These are phyloP conservation scores for Paramecium caudatum DNA, from an alignment of 73 alveolate genomes.

Conservation along the genomic window DNA sequence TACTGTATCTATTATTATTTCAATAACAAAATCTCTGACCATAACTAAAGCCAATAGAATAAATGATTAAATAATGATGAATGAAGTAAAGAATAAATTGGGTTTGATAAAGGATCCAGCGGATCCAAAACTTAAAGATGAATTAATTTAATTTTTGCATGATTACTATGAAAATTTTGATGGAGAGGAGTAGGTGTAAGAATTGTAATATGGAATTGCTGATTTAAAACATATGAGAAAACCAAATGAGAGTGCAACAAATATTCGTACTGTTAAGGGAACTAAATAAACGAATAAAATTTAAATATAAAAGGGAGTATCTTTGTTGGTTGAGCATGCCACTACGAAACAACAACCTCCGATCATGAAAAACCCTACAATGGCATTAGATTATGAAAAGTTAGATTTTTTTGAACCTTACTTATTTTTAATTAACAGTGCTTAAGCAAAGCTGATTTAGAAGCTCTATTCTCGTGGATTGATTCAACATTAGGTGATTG, in stretches of 20 bases:
- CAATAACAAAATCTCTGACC: slow-evolving; percentile 54
- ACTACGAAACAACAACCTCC: neutral
- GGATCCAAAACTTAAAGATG: slow-evolving; percentile 57
- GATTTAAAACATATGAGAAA: neutral
- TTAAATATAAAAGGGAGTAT: neutral
- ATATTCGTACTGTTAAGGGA: slow-evolving; percentile 13
- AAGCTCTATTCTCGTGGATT: neutral
- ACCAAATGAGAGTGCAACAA: neutral
- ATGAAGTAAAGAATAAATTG: slow-evolving; percentile 42
- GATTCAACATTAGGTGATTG: neutral
- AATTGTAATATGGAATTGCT: neutral
- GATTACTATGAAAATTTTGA: slow-evolving; percentile 60
- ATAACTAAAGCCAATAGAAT: slow-evolving; percentile 66
- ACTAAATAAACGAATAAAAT: neutral
- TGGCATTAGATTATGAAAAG: slow-evolving; percentile 7
- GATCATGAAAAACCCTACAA: slow-evolving; percentile 12
- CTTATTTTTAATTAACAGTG: neutral
- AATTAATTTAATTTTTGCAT: slow-evolving; percentile 41
- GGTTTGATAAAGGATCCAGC: neutral
- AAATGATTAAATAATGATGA: slow-evolving; percentile 53
- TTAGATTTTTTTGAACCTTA: slow-evolving; percentile 55
- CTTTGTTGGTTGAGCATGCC: slow-evolving; percentile 3
- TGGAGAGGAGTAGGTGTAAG: slow-evolving; percentile 20
- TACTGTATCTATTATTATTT: slow-evolving; percentile 11
- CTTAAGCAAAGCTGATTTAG: slow-evolving; percentile 6